A percentile compares a stretch with the other conserved stretches of the same genome.
phyloP scores from a whole-genome alignment of 352 stramenopile genomes.

The Phytophthora quininea region DNA sequence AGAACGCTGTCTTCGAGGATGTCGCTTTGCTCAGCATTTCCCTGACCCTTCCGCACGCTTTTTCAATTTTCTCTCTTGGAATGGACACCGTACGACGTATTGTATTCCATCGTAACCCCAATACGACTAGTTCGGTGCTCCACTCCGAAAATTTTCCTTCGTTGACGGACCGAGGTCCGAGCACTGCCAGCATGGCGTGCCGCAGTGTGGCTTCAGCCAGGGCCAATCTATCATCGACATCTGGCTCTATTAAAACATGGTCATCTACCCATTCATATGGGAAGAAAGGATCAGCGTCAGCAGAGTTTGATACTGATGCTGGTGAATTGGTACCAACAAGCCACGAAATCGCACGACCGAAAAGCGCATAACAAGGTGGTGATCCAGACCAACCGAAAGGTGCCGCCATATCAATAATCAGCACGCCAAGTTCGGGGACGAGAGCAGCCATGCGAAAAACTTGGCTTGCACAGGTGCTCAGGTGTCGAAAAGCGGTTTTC shows the following conservation, averaged over 20 bases:
- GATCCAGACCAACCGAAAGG: slow-evolving; percentile 27
- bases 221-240: slow-evolving; percentile 3
- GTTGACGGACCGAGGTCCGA: slow-evolving; percentile 31
- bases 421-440: slow-evolving; percentile 3
- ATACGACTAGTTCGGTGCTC: slow-evolving; percentile 5
- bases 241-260: slow-evolving; percentile 32
- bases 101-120: slow-evolving; percentile 26
- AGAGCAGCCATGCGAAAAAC: slow-evolving; percentile 15
- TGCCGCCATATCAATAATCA: slow-evolving; percentile 17
- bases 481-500: slow-evolving; percentile 15
- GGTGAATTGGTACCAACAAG: slow-evolving; percentile 16
- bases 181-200: slow-evolving; percentile 26
- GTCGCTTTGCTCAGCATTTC: not conserved
- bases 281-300: slow-evolving; percentile 24
- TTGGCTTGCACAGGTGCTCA: slow-evolving; percentile 7
- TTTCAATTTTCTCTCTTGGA: slow-evolving; percentile 22
- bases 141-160: slow-evolving; percentile 31
- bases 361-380: slow-evolving; percentile 20
- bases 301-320: slow-evolving; percentile 2
- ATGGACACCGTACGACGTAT: slow-evolving; percentile 17
- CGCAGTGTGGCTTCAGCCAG: slow-evolving; percentile 18
- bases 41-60: not conserved
- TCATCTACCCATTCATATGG: slow-evolving; percentile 44
- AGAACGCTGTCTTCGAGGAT: slow-evolving; percentile 12
- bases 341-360: slow-evolving; percentile 24